phyloP scores from a whole-genome alignment of 1,284 basidiomycete species.

The Pterulicium gracile region DNA sequence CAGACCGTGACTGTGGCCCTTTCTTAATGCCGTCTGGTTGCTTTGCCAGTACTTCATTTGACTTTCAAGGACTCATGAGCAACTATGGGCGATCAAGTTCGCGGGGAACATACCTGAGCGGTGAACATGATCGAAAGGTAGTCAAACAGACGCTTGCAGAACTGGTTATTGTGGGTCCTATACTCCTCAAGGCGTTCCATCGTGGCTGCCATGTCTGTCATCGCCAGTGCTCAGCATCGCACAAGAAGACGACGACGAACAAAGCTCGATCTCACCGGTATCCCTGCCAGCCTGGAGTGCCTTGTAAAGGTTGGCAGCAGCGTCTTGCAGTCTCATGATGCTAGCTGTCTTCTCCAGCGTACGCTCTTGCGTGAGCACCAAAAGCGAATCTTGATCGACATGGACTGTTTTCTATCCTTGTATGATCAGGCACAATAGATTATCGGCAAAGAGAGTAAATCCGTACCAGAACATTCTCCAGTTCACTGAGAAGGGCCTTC shows the following conservation, averaged over 20 bases:
- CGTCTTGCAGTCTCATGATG: constrained; percentile 71
- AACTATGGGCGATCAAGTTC: constrained; percentile 1
- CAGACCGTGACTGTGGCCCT: constrained; percentile 30
- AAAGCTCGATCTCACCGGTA: constrained; percentile 39
- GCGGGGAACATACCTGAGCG: constrained; percentile 49
- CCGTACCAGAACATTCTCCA: constrained; percentile 76
- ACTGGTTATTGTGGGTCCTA: constrained; percentile 76
- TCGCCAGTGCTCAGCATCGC: constrained; percentile 5
- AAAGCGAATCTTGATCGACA: constrained; percentile 70
- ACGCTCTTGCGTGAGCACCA: constrained; percentile 68
- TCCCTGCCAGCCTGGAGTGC: constrained; percentile 88
- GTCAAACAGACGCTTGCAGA: constrained; percentile 85
- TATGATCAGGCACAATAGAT: constrained; percentile 6
- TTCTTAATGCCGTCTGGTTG: constrained; percentile 43
- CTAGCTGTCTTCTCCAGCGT: constrained; percentile 72
- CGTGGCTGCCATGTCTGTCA: constrained; percentile 84
- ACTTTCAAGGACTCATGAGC: constrained; percentile 24
- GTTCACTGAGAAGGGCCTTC: constrained; percentile 66
- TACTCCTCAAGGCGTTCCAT: constrained; percentile 90
- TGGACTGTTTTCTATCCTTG: constrained; percentile 80
- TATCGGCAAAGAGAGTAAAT: constrained; percentile 2
- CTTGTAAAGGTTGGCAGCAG: constrained; percentile 89
- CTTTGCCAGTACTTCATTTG: constrained; percentile 49
- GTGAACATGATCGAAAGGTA: constrained; percentile 87
- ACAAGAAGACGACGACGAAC: neutral